Conservation (phyloP, 1,139 yeast genomes). For the Suhomyces guaymorum region DNA sequence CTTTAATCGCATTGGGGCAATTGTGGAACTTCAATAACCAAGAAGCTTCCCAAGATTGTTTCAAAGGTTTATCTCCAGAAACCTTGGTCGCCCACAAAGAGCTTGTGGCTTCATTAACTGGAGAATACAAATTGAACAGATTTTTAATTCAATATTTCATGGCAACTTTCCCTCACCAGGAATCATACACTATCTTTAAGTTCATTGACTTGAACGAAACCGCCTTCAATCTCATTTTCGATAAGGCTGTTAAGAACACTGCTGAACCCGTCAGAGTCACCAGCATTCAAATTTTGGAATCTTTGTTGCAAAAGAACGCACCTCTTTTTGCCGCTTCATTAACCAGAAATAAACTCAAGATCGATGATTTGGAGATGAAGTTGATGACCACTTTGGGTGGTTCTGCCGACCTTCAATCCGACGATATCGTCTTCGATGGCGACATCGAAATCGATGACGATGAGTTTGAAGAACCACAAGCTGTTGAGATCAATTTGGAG, state of each 20-base stretch:
- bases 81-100: conserved; percentile 19
- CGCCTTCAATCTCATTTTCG: conserved; percentile 25
- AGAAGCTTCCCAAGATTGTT: conserved; percentile 20
- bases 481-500: conserved; percentile 20
- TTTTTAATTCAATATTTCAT: conserved; percentile 33
- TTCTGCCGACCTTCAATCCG: conserved; percentile 23
- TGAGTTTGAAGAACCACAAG: conserved; percentile 19
- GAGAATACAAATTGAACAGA: conserved; percentile 34
- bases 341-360: conserved; percentile 35
- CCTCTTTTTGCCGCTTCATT: conserved; percentile 44
- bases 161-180: conserved; percentile 20
- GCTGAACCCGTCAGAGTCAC: conserved; percentile 27
- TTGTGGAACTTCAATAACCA: conserved; percentile 38
- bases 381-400: conserved; percentile 58
- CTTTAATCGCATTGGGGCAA: conserved; percentile 44
- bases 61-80: conserved; percentile 19
- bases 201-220: conserved; percentile 24
- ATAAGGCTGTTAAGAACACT: conserved; percentile 22
- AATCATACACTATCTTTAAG: conserved; percentile 25
- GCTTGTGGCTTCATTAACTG: conserved; percentile 20
- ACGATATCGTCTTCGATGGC: conserved; percentile 26
- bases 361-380: conserved; percentile 65
- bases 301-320: conserved; percentile 40
- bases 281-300: conserved; percentile 47
- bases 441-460: conserved; percentile 22